Conservation (phyloP, 2,329 filamentous ascomycete species). For the Verticillium longisporum region DNA sequence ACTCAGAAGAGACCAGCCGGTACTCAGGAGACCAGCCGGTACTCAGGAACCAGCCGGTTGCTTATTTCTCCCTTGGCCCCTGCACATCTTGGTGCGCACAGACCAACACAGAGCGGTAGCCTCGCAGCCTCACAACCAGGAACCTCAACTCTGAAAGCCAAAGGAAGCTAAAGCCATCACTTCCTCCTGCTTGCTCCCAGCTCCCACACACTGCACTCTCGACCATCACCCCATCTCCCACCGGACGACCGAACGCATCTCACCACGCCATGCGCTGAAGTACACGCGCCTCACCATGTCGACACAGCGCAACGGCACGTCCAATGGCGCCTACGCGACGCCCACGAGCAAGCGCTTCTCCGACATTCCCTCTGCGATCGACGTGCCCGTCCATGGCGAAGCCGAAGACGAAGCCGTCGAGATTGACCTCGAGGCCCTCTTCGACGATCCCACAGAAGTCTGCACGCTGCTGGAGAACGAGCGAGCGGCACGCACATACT, state of each 20-base stretch:
- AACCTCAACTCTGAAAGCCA: too few species aligned
- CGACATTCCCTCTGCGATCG: conserved; percentile 58
- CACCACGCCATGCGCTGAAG: background rate
- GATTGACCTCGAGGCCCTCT: conserved; percentile 82
- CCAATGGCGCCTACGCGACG: conserved; percentile 26
- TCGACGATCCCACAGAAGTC: conserved; percentile 90
- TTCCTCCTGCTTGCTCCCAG: background rate
- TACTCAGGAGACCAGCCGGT: too few species aligned
- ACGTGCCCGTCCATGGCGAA: conserved; percentile 58
- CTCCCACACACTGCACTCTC: background rate
- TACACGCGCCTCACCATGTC: conserved; percentile 29
- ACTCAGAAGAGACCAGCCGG: too few species aligned
- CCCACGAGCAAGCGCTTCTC: conserved; percentile 52
- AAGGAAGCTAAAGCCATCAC: too few species aligned
- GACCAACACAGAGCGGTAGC: too few species aligned
- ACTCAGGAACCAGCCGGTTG: too few species aligned
- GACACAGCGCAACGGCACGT: conserved; percentile 32
- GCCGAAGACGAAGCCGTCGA: conserved; percentile 74
- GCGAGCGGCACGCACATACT: conserved; percentile 81
- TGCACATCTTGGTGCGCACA: too few species aligned
- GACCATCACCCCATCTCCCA: background rate
- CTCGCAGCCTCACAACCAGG: too few species aligned
- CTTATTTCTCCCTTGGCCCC: too few species aligned
- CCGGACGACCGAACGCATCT: background rate
- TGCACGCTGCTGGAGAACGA: conserved; percentile 95